A percentile compares a stretch with the other conserved stretches of the same genome.
phyloP scores from a whole-genome alignment of 306 rosid species.

The Sophora flavescens region DNA sequence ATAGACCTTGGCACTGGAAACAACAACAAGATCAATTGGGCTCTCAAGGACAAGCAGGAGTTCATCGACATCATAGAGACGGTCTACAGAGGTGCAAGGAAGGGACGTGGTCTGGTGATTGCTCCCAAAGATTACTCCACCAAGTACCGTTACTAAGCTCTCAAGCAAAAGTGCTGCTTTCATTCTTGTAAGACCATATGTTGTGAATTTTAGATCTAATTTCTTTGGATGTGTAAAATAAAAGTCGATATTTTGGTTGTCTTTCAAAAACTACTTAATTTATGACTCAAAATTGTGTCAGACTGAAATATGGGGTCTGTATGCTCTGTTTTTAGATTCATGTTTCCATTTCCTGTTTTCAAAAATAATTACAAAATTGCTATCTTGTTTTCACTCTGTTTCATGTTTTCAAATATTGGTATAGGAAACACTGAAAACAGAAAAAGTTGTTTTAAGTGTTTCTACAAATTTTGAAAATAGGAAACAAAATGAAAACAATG shows the following conservation, averaged over 20 bases:
- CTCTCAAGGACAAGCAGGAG: conserved; percentile 96
- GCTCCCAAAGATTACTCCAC: conserved; percentile 98
- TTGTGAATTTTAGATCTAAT: not conserved
- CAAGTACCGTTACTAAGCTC: conserved; percentile 85
- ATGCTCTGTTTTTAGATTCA: too few species aligned
- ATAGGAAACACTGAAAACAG: too few species aligned
- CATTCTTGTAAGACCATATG: conserved; percentile 3
- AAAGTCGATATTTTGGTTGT: not conserved
- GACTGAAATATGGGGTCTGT: conserved; percentile 17
- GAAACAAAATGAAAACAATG: too few species aligned
- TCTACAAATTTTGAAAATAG: too few species aligned
- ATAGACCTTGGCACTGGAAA: conserved; percentile 97
- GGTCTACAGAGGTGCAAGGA: conserved; percentile 85
- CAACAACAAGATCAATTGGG: conserved; percentile 99
- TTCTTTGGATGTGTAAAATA: conserved; percentile 16
- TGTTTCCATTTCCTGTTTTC: too few species aligned
- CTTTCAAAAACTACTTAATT: not conserved
- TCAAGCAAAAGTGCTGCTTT: not conserved
- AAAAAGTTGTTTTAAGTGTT: too few species aligned
- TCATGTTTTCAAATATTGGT: too few species aligned
- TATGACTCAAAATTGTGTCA: not conserved
- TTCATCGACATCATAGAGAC: conserved; percentile 93
- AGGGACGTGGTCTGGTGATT: conserved; percentile 92
- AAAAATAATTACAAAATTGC: too few species aligned
- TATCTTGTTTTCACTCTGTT: too few species aligned